These are phyloP conservation scores for Pseudogymnoascus sp. DNA, from an alignment of 2,329 filamentous ascomycete genomes.

Conservation along the genomic window DNA sequence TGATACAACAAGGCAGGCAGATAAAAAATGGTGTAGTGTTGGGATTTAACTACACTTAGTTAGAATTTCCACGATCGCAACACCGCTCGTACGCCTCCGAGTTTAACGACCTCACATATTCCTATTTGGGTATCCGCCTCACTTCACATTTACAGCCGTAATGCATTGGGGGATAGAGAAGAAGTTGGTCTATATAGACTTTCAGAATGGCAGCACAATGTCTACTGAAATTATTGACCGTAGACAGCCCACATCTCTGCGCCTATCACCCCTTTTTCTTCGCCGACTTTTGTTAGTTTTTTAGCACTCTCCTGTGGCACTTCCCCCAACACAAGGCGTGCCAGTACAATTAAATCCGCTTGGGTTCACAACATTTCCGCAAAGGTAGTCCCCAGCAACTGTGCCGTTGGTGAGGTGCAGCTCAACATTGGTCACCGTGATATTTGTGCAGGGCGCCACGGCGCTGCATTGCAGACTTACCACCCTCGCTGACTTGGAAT, in stretches of 20 bases:
- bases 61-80: no score
- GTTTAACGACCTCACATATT: no score
- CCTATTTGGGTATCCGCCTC: background rate
- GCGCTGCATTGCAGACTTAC: conserved; percentile 28
- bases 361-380: conserved; percentile 21
- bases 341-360: conserved; percentile 25
- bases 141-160: background rate
- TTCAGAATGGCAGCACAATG: background rate
- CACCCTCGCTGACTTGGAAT: conserved; percentile 15
- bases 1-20: background rate
- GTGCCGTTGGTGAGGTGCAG: conserved; percentile 19
- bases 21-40: no score
- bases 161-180: background rate
- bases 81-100: no score
- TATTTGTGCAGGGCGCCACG: conserved; percentile 22
- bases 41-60: no score
- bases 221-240: background rate
- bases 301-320: conserved; percentile 9
- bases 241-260: background rate
- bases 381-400: conserved; percentile 19
- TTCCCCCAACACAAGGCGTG: background rate
- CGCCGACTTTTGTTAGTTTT: background rate
- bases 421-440: conserved; percentile 18
- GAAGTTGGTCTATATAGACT: background rate
- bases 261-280: background rate